Evolutionary conservation across 495 filamentous ascomycete genomes (phyloP).

Genomic region (Aspergillus taichungensis): DNA sequence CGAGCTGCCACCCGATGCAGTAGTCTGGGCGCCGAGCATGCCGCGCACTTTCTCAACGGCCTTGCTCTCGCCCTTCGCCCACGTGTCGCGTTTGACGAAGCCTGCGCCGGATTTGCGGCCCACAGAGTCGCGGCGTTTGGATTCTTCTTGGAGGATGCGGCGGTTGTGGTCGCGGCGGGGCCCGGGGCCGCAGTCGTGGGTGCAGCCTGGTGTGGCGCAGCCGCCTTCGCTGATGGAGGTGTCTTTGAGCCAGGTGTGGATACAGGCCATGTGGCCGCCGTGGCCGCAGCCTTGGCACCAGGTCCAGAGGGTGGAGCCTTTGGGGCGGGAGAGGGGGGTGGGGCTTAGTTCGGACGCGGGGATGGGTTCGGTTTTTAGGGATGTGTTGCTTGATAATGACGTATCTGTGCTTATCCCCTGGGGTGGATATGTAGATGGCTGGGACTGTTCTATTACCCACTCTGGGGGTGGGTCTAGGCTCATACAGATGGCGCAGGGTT

Average conservation of each 20-base stretch:
- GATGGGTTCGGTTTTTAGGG: conserved; percentile 24
- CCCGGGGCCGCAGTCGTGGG: conserved; percentile 63
- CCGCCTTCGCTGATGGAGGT: conserved; percentile 53
- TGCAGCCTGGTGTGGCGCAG: conserved; percentile 64
- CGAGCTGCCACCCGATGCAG: conserved; percentile 16
- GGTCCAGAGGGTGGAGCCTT: conserved; percentile 46
- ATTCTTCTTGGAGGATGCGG: conserved; percentile 21
- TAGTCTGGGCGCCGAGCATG: conserved; percentile 26
- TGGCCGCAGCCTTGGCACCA: conserved; percentile 70
- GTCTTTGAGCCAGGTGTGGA: conserved; percentile 56
- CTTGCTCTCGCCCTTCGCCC: conserved; percentile 34
- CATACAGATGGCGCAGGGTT: conserved; percentile 39
- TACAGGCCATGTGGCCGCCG: conserved; percentile 62
- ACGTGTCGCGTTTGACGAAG: conserved; percentile 36
- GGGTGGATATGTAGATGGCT: conserved; percentile 9
- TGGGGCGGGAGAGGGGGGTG: conserved; percentile 19
- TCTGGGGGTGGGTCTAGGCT: conserved; percentile 40
- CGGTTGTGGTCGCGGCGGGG: conserved; percentile 43
- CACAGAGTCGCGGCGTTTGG: conserved; percentile 29
- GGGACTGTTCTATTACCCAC: conserved; percentile 31
- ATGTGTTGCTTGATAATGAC: conserved; percentile 20
- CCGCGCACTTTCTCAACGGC: conserved; percentile 41
- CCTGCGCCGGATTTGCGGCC: conserved; percentile 27
- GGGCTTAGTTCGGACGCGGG: conserved; percentile 16
- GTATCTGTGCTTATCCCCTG: conserved; percentile 14